Evolutionary conservation across 1,139 yeast species (phyloP), one percentile per base, ranked within the genome.

Genomic region (Candida frijolesensis): DNA sequence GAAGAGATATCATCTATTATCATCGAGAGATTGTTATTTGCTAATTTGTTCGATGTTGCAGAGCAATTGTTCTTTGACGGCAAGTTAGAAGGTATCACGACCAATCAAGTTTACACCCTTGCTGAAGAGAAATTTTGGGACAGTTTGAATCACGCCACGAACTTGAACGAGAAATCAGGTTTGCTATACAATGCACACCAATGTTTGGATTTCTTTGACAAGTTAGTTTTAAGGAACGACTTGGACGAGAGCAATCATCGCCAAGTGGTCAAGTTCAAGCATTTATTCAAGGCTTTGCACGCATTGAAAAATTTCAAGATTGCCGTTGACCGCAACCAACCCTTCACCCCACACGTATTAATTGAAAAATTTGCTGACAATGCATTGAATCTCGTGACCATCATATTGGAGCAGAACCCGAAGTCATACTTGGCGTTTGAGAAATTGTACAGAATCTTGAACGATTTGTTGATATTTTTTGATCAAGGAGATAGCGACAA

Each of bases 321-420:
- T 64, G 60, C 76, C 4, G 57, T 79, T 4, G 70, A 71, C 4
- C 72, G 70, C 45, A 57, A 60, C 9, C 55, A 57, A 32, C 62
- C 65, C 2, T 59, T 66, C 5, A 65, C 73, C 0, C 79, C 80
- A 1, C 48, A 52, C 7, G 64, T 62, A 34, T 49, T 75, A 1
- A 42, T 74, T 7, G 58, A 52, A n/a, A 58, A 59, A 40, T 70
- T 68, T 44, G 51, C 53, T 32, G 62, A 59, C 46, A 45, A 57
- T 64, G 8, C 71, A 0, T 57, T 72, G 54, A 62, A 62, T 3
- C 56, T 76, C 40, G 61, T 74, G 0, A 63, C 72, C 4, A 50
- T 61, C 8, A 70, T 85, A 4, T 65, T 85, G 15, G 89, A 84
- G 53, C 70, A 82, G 43, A 85, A 86, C 58, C 75, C 80, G 0